Conservation (phyloP, 495 filamentous ascomycete genomes). For the Penicillium ochrochloron region DNA sequence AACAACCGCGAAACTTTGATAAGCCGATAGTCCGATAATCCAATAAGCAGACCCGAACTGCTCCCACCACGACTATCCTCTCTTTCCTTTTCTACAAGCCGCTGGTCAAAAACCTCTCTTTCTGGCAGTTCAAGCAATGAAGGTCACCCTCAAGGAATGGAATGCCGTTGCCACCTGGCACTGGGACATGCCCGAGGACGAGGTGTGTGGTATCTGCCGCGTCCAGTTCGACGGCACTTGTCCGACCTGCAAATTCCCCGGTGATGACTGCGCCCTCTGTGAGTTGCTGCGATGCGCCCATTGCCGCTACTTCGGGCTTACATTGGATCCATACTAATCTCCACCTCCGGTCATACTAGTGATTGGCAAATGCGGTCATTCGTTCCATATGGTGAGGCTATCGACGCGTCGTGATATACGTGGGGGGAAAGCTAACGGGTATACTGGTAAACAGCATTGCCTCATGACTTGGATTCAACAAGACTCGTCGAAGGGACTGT, state of each 20-base stretch:
- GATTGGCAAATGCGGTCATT: conserved; percentile 93
- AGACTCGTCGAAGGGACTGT: conserved; percentile 89
- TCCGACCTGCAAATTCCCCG: conserved; percentile 96
- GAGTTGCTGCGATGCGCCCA: conserved; percentile 38
- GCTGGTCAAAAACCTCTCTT: not conserved
- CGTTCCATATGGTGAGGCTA: conserved; percentile 86
- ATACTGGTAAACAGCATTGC: conserved; percentile 70
- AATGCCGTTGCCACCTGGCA: conserved; percentile 93
- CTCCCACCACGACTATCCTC: not conserved
- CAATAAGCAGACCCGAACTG: conserved; percentile 4
- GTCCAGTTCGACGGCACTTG: conserved; percentile 98
- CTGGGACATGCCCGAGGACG: conserved; percentile 97
- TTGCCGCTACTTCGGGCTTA: not conserved
- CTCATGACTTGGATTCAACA: conserved; percentile 95
- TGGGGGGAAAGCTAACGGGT: conserved; percentile 13
- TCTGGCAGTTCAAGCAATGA: conserved; percentile 65
- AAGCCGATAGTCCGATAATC: conserved; percentile 2
- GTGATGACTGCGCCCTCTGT: conserved; percentile 93
- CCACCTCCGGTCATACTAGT: conserved; percentile 54
- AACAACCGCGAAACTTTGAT: conserved; percentile 15
- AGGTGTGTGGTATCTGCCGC: conserved; percentile 98
- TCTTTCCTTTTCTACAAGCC: conserved; percentile 1
- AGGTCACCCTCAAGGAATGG: conserved; percentile 91
- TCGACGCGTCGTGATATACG: conserved; percentile 4
- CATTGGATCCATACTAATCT: not conserved